Percentiles rank a stretch among this genome's conserved stretches.
Evolutionary conservation across 108 stramenopile species (phyloP).

Genomic region (Schizochytrium sp.): DNA sequence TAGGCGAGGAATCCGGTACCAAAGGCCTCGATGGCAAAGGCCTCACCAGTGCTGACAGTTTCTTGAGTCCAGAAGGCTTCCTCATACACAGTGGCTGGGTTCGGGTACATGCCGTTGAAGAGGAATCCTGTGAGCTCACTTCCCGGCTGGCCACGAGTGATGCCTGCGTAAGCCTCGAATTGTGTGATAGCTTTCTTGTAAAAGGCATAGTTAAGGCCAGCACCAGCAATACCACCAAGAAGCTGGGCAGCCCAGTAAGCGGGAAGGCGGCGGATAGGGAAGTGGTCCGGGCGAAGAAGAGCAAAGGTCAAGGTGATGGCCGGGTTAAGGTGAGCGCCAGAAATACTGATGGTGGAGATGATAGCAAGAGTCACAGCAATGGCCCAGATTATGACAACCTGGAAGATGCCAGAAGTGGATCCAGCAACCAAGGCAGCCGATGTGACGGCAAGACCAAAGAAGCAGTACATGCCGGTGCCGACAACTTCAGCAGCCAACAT

Average conservation of each 20-base stretch:
- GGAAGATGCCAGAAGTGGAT: constrained; percentile 72
- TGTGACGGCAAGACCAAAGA: not conserved
- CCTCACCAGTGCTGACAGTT: constrained; percentile 14
- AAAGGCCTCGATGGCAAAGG: constrained; percentile 73
- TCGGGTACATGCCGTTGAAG: not conserved
- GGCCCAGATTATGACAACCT: constrained; percentile 77
- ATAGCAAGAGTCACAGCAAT: constrained; percentile 79
- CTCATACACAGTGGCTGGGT: not conserved
- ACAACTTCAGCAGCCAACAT: not conserved
- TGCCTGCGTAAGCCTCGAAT: constrained; percentile 69
- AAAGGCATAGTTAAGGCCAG: constrained; percentile 68
- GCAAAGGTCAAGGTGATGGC: constrained; percentile 72
- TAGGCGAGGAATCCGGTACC: constrained; percentile 75
- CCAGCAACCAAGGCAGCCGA: constrained; percentile 14
- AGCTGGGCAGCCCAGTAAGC: constrained; percentile 72
- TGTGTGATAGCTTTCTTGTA: constrained; percentile 68
- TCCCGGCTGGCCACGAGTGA: not conserved
- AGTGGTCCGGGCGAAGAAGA: constrained; percentile 59
- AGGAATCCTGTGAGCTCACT: not conserved
- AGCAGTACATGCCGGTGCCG: not conserved
- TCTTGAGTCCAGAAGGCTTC: not conserved
- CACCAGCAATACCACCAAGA: constrained; percentile 69
- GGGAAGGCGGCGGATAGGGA: constrained; percentile 67
- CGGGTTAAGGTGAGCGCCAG: constrained; percentile 74
- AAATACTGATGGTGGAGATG: constrained; percentile 67